Conservation (phyloP, 2,329 filamentous ascomycete genomes). For the Nemania diffusa region DNA sequence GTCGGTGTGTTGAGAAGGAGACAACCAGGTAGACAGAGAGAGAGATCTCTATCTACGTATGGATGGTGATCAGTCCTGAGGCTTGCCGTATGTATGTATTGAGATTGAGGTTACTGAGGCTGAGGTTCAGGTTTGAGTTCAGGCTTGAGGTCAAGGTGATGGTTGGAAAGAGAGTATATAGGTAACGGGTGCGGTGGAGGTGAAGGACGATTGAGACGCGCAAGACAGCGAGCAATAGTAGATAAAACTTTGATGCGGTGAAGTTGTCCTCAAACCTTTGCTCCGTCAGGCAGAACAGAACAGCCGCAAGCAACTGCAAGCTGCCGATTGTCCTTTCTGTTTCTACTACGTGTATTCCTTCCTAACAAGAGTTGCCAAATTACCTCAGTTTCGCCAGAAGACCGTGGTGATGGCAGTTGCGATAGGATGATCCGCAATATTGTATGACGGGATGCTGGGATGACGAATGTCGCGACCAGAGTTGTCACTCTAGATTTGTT, state of each 20-base stretch:
- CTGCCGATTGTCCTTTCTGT: slow-evolving; percentile 40
- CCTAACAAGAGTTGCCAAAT: slow-evolving; percentile 14
- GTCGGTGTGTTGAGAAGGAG: slow-evolving; percentile 21
- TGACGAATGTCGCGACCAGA: slow-evolving; percentile 14
- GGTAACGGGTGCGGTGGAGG: slow-evolving; percentile 37
- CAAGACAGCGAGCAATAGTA: slow-evolving; percentile 39
- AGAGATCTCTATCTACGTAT: slow-evolving; percentile 25
- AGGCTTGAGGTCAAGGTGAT: slow-evolving; percentile 35
- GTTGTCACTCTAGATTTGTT: slow-evolving; percentile 28
- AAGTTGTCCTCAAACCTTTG: slow-evolving; percentile 54
- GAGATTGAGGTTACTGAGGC: neutral
- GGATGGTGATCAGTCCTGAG: slow-evolving; percentile 39
- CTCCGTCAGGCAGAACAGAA: slow-evolving; percentile 47
- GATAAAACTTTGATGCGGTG: slow-evolving; percentile 48
- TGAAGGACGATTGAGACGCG: slow-evolving; percentile 38
- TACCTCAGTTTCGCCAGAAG: slow-evolving; percentile 7
- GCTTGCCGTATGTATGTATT: slow-evolving; percentile 8
- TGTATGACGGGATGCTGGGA: neutral
- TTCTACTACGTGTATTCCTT: slow-evolving; percentile 26
- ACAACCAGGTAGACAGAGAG: slow-evolving; percentile 12
- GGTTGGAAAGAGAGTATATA: slow-evolving; percentile 45
- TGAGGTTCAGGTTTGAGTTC: neutral
- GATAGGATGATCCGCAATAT: slow-evolving; percentile 8
- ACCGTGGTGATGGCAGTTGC: slow-evolving; percentile 20
- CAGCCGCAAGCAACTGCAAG: slow-evolving; percentile 39